Percentiles rank a stretch among this genome's conserved stretches.
Conservation (phyloP, 306 rosid species). For the Senna tora region DNA sequence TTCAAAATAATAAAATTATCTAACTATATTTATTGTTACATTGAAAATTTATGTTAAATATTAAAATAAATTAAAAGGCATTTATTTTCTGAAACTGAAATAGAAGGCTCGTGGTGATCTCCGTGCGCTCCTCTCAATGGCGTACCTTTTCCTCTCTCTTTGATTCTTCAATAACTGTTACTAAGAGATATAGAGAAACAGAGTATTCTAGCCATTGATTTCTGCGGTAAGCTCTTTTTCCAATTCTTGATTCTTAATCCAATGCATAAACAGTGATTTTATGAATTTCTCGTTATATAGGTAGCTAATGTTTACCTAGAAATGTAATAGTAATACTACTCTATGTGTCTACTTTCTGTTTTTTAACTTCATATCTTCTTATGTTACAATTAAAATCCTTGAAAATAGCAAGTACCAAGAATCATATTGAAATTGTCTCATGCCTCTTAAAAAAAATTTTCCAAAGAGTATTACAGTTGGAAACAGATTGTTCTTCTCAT, state of each 20-base stretch:
- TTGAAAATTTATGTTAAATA: no score
- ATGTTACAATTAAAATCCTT: no score
- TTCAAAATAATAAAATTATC: no score
- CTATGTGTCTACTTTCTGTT: background rate
- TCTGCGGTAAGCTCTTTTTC: conserved; percentile 54
- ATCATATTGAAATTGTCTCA: no score
- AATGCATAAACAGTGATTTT: background rate
- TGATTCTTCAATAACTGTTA: conserved; percentile 7
- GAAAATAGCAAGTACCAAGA: background rate
- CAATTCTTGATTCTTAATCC: background rate
- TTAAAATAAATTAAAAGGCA: no score
- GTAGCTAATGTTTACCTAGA: no score
- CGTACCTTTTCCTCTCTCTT: conserved; percentile 51
- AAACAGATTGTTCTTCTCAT: conserved; percentile 26
- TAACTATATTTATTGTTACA: no score
- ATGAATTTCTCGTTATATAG: no score
- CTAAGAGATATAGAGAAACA: background rate
- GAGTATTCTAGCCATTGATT: no score
- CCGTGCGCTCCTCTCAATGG: conserved; percentile 85
- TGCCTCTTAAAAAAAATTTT: no score
- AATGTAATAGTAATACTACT: no score
- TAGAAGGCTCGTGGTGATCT: conserved; percentile 86
- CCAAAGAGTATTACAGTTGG: conserved; percentile 1
- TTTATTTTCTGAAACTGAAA: conserved; percentile 35
- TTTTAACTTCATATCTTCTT: background rate